phyloP scores from a whole-genome alignment of 352 stramenopile species.

The Stephanocyclus meneghinianus region DNA sequence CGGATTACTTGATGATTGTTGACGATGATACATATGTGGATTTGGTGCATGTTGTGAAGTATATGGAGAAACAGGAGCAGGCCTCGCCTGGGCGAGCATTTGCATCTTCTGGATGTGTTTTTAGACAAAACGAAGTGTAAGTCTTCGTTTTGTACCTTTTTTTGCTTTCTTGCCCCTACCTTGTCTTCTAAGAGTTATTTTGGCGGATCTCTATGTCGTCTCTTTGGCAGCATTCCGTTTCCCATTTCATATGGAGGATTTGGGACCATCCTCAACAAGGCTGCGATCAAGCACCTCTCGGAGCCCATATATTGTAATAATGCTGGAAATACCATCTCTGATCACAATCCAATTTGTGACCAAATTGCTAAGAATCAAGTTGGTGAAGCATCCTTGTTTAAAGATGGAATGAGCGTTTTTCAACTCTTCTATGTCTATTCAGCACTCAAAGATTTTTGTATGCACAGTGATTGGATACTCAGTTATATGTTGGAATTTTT shows the following conservation, averaged over 20 bases:
- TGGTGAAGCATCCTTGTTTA: constrained; percentile 22
- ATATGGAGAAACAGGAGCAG: neutral
- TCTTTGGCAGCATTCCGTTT: constrained; percentile 2
- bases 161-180: neutral
- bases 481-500: constrained; percentile 18
- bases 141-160: neutral
- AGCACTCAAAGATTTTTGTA: constrained; percentile 24
- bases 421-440: constrained; percentile 46
- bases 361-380: constrained; percentile 23
- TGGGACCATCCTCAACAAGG: constrained; percentile 29
- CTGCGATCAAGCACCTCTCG: constrained; percentile 4
- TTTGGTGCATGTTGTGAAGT: neutral
- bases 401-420: constrained; percentile 25
- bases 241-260: constrained; percentile 33
- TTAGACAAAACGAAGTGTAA: constrained; percentile 12
- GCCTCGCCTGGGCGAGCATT: constrained; percentile 7
- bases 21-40: constrained; percentile 25
- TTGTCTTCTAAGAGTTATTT: neutral
- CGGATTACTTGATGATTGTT: neutral
- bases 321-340: neutral
- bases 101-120: neutral
- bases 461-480: constrained; percentile 30
- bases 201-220: neutral
- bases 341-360: neutral
- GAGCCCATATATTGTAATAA: constrained; percentile 28